These are phyloP conservation scores for Zymoseptoria crescenta DNA, from an alignment of 2,329 filamentous ascomycete genomes.

Conservation along the genomic window DNA sequence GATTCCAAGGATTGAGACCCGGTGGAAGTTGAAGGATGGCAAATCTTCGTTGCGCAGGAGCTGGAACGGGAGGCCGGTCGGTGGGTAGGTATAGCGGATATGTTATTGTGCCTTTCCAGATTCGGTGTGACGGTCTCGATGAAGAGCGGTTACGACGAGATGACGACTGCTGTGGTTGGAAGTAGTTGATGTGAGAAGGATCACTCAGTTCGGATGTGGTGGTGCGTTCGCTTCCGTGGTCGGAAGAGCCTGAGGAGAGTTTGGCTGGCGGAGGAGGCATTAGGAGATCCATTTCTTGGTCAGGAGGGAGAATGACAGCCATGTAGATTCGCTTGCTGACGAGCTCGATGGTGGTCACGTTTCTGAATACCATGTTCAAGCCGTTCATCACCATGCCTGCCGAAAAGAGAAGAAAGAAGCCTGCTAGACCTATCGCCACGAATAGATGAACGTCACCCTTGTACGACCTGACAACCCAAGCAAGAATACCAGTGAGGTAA, in stretches of 20 bases:
- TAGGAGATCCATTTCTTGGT: constrained; percentile 19
- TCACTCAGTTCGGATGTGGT: constrained; percentile 30
- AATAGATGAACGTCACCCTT: constrained; percentile 52
- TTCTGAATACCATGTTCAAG: constrained; percentile 59
- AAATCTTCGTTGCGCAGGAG: constrained; percentile 52
- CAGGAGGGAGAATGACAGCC: constrained; percentile 61
- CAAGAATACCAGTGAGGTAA: constrained; percentile 55
- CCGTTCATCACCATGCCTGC: constrained; percentile 69
- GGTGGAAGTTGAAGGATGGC: constrained; percentile 66
- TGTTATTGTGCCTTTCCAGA: constrained; percentile 43
- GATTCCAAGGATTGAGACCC: constrained; percentile 79
- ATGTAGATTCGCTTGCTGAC: constrained; percentile 59
- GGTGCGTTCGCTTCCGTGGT: constrained; percentile 19
- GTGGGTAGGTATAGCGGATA: constrained; percentile 46
- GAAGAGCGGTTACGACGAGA: background rate
- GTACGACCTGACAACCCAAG: constrained; percentile 52
- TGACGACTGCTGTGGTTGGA: constrained; percentile 16
- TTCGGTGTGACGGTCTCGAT: constrained; percentile 12
- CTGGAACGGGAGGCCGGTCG: constrained; percentile 29
- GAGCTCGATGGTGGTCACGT: constrained; percentile 79
- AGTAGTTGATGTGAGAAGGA: constrained; percentile 26
- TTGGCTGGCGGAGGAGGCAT: constrained; percentile 15
- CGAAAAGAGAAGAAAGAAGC: constrained; percentile 74
- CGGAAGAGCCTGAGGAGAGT: constrained; percentile 4
- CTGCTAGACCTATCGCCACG: constrained; percentile 57